Evolutionary conservation across 768 basidiomycete species (phyloP), one percentile per base, ranked within the genome.

Genomic region (Lyophyllum decastes): DNA sequence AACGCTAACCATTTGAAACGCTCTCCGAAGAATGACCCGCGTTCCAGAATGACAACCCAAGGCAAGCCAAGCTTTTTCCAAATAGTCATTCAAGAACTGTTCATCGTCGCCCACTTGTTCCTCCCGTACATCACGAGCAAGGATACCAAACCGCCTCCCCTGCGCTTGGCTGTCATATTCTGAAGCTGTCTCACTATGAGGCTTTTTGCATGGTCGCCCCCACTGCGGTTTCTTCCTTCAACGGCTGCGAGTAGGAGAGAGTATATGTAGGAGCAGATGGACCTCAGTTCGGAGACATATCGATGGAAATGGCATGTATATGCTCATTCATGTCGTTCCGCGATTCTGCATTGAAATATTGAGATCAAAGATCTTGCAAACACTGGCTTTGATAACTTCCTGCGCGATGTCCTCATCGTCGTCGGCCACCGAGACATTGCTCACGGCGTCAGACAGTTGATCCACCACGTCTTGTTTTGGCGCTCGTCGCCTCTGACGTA

Each of bases 151-250:
- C 52, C 80, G 78, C 46, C 86, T n/a, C n/a, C 85, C 47, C 86
- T 75, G 54, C 89, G 63, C 52, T 77, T 78, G 0, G 82, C 73
- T 63, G 86, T 87, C 34, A 76, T 65, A 35, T 87, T 82, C 57
- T 71, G 77, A 22, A 86, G 76, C 56, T 73, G 76, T 9, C 83
- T 76, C 12, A 79, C 62, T 88, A 84, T 0, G 85, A 81, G 12
- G 77, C 82, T 57, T 86, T 85, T 19, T 86, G 85, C 0, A 82
- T 73, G 57, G 89, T 89, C 0, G 87, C 88, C 0, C 89, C 88
- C 17, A 88, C 68, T 2, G 86, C 70, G 0, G 80, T 85, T 66
- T 89, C 89, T 64, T 83, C 86, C 63, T 80, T 81, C 1, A 88
- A 71, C 51, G 74, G 70, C 26, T 72, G 75, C n/a, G 66, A 62